These are phyloP conservation scores for Prunus mume DNA, from an alignment of 306 rosid genomes.

Conservation along the genomic window DNA sequence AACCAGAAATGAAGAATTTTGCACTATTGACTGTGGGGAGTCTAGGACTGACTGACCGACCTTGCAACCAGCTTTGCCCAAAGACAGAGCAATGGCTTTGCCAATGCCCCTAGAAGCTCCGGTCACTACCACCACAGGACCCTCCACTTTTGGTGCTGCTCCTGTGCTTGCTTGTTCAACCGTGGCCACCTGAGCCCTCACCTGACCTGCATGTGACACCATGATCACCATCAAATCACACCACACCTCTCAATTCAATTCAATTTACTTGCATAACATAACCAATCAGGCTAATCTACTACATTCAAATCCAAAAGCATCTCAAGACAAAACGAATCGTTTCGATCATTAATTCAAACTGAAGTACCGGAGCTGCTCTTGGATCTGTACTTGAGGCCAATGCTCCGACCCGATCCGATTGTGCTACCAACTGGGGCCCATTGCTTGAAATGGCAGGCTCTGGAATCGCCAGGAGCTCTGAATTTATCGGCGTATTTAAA, in stretches of 20 bases:
- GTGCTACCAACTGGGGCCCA: conserved; percentile 42
- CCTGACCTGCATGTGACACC: conserved; percentile 39
- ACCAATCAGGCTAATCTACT: neutral
- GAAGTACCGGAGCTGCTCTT: conserved; percentile 45
- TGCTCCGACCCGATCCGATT: conserved; percentile 20
- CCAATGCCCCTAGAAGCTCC: conserved; percentile 98
- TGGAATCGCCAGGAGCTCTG: conserved; percentile 27
- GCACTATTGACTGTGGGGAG: neutral
- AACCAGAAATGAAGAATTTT: neutral
- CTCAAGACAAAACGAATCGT: neutral
- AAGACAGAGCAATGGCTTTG: conserved; percentile 68
- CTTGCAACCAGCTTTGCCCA: conserved; percentile 97
- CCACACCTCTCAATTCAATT: neutral
- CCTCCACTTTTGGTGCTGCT: conserved; percentile 51
- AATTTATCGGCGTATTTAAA: conserved; percentile 35
- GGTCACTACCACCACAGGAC: conserved; percentile 86
- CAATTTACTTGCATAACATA: neutral
- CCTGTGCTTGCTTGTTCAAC: conserved; percentile 53
- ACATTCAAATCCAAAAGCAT: neutral
- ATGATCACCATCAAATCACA: neutral
- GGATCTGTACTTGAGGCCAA: conserved; percentile 45
- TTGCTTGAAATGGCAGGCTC: conserved; percentile 36
- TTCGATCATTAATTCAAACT: neutral
- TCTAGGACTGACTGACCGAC: conserved; percentile 46
- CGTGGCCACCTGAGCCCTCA: conserved; percentile 81